Percentiles rank a stretch among this genome's conserved stretches.
Evolutionary conservation across 2,329 filamentous ascomycete species (phyloP).

Genomic region (Dothistroma septosporum): DNA sequence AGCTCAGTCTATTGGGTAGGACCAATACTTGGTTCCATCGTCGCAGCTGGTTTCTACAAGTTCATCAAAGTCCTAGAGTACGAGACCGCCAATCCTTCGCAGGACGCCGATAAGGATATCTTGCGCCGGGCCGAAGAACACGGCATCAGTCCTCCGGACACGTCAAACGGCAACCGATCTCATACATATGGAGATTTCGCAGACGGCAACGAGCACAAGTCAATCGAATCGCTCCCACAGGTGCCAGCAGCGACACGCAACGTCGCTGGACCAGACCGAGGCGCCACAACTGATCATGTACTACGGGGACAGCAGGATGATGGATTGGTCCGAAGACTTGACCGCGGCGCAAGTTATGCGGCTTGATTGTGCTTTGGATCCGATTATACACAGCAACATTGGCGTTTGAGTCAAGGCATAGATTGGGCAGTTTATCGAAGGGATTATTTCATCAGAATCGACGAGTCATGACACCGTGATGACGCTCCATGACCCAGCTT

Average conservation of each 20-base stretch:
- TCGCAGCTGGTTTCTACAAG: constrained; percentile 33
- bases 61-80: constrained; percentile 33
- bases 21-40: constrained; percentile 28
- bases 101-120: constrained; percentile 8
- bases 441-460: too few species aligned
- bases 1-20: constrained; percentile 26
- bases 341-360: constrained; percentile 11
- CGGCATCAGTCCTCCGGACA: neutral
- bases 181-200: constrained; percentile 1
- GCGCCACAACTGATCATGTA: neutral
- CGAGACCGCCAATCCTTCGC: constrained; percentile 31
- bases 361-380: neutral
- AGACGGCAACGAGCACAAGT: neutral
- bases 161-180: neutral
- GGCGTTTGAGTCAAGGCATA: neutral
- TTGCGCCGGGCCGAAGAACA: neutral
- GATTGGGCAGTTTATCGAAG: neutral
- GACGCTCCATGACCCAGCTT: too few species aligned
- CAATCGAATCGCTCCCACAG: neutral
- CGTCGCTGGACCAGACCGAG: neutral
- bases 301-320: neutral
- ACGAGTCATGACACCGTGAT: too few species aligned
- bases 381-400: too few species aligned
- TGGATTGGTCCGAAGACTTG: constrained; percentile 5
- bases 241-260: neutral